Conservation (phyloP, 2,329 filamentous ascomycete genomes). For the Aspergillus carbonarius region DNA sequence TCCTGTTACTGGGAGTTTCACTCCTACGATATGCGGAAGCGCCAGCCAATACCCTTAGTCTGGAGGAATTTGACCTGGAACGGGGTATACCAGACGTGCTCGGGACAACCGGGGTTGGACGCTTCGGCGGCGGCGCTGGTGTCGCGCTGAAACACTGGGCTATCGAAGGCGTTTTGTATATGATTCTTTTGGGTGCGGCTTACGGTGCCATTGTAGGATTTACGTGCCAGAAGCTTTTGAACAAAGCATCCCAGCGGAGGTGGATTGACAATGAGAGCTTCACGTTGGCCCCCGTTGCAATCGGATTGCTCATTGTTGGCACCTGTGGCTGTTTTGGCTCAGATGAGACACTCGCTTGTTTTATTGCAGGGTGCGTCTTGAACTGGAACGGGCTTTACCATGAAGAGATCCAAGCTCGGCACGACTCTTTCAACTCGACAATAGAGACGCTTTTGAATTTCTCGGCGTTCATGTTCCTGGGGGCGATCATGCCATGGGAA, state of each 20-base stretch:
- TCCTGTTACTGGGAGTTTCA: constrained; percentile 59
- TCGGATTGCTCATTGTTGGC: constrained; percentile 59
- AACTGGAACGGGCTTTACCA: constrained; percentile 65
- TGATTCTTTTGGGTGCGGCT: constrained; percentile 53
- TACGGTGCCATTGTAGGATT: constrained; percentile 57
- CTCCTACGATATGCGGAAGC: constrained; percentile 55
- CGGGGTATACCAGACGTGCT: constrained; percentile 28
- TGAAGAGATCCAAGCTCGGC: constrained; percentile 54
- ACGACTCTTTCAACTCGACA: constrained; percentile 61
- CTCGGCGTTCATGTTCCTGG: constrained; percentile 61
- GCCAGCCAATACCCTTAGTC: constrained; percentile 19
- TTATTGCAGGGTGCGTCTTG: constrained; percentile 58
- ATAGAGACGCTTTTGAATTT: constrained; percentile 62
- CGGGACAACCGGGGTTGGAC: constrained; percentile 47
- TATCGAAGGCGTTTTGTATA: constrained; percentile 61
- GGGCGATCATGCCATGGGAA: constrained; percentile 56
- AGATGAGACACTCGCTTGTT: constrained; percentile 62
- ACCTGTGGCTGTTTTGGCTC: constrained; percentile 59
- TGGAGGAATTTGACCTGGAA: constrained; percentile 19
- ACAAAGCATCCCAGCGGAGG: constrained; percentile 40
- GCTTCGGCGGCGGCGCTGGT: constrained; percentile 53
- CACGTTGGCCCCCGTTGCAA: constrained; percentile 52
- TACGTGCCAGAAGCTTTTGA: constrained; percentile 49
- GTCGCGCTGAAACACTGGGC: constrained; percentile 58
- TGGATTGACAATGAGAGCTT: constrained; percentile 60